phyloP scores from a whole-genome alignment of 2,329 filamentous ascomycete genomes.

The Phialophora chinensis region DNA sequence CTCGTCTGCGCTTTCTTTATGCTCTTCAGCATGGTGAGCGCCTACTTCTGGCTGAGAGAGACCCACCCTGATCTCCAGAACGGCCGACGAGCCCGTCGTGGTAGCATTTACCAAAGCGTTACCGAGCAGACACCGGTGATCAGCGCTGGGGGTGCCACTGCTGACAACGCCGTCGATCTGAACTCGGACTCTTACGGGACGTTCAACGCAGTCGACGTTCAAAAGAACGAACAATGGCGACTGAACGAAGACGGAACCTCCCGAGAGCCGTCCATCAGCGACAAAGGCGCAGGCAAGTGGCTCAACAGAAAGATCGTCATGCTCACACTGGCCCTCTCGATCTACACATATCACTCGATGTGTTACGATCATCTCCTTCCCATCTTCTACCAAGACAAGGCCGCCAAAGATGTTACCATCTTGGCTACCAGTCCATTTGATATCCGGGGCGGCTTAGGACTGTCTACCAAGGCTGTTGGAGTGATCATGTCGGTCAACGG shows the following conservation, averaged over 20 bases:
- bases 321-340: slow-evolving; percentile 79
- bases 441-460: slow-evolving; percentile 68
- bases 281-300: slow-evolving; percentile 53
- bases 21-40: slow-evolving; percentile 76
- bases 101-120: slow-evolving; percentile 49
- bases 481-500: slow-evolving; percentile 73
- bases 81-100: slow-evolving; percentile 46
- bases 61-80: slow-evolving; percentile 84
- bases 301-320: slow-evolving; percentile 72
- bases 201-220: slow-evolving; percentile 64
- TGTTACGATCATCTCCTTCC: slow-evolving; percentile 90
- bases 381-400: slow-evolving; percentile 87
- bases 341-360: slow-evolving; percentile 93
- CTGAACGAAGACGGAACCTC: slow-evolving; percentile 55
- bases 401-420: slow-evolving; percentile 52
- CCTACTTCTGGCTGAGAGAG: slow-evolving; percentile 83
- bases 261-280: slow-evolving; percentile 43
- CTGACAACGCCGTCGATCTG: slow-evolving; percentile 74
- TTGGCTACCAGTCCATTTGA: slow-evolving; percentile 55
- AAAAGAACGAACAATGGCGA: slow-evolving; percentile 60
- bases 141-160: slow-evolving; percentile 74
- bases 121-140: slow-evolving; percentile 74
- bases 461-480: slow-evolving; percentile 70
- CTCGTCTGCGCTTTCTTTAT: slow-evolving; percentile 79
- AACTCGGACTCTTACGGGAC: slow-evolving; percentile 81